These are phyloP conservation scores for Populus deltoides DNA, from an alignment of 345 rosid species.

Conservation along the genomic window DNA sequence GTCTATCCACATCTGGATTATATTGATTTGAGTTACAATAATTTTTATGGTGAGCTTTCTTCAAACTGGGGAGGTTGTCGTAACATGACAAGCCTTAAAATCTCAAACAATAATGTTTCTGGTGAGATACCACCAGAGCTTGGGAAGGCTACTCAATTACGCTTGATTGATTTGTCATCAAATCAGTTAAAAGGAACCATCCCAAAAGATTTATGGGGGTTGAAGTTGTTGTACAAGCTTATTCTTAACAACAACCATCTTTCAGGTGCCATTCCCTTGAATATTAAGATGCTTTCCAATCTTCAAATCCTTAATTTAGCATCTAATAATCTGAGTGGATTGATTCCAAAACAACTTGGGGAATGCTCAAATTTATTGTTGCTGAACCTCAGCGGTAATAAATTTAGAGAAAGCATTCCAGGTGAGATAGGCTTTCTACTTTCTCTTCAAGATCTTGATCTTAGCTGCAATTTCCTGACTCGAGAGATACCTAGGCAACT, in stretches of 20 bases:
- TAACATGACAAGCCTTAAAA: too few species aligned
- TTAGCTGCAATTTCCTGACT: not conserved
- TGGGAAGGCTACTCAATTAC: too few species aligned
- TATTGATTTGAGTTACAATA: not conserved
- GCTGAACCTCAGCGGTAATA: slow-evolving; percentile 6
- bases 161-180: too few species aligned
- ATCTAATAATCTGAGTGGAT: slow-evolving; percentile 1
- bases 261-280: not conserved
- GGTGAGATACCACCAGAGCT: not conserved
- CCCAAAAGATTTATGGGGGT: not conserved
- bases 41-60: too few species aligned
- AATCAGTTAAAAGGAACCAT: too few species aligned
- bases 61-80: too few species aligned
- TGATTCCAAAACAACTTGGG: slow-evolving; percentile 7
- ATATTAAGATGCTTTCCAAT: not conserved
- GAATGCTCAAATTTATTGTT: not conserved
- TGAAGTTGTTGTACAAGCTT: not conserved
- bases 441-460: not conserved
- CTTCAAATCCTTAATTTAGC: too few species aligned
- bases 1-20: too few species aligned
- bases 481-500: slow-evolving; percentile 6
- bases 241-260: not conserved
- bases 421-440: not conserved
- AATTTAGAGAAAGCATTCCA: not conserved
- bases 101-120: too few species aligned